A percentile compares a stretch with the other conserved stretches of the same genome.
Conservation (phyloP, 805 yeast genomes). For the Yarrowia sp. region DNA sequence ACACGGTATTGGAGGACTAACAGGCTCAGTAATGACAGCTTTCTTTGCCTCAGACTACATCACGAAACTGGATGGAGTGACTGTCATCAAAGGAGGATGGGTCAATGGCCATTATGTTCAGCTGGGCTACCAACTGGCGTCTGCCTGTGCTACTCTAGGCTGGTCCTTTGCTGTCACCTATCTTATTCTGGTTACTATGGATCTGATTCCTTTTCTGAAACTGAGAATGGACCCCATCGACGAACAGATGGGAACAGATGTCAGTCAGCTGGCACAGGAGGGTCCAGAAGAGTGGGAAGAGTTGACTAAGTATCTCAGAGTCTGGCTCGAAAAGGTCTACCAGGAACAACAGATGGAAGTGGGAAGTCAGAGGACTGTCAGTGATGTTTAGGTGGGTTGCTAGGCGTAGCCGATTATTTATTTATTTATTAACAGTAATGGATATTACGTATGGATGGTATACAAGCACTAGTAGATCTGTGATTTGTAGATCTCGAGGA, state of each 20-base stretch:
- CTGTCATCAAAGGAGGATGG: slow-evolving; percentile 83
- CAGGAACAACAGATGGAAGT: background rate
- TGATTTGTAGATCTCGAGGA: no score
- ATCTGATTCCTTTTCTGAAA: slow-evolving; percentile 76
- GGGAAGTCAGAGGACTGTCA: no score
- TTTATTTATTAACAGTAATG: no score
- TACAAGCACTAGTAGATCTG: no score
- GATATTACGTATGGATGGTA: no score
- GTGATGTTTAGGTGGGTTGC: no score
- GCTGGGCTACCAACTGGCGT: slow-evolving; percentile 92
- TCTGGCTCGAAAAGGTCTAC: background rate
- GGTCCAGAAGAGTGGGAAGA: slow-evolving; percentile 44
- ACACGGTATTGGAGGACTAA: slow-evolving; percentile 90
- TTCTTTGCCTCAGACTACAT: slow-evolving; percentile 85
- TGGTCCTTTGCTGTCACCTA: slow-evolving; percentile 81
- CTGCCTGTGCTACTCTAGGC: slow-evolving; percentile 63
- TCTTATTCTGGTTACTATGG: slow-evolving; percentile 63
- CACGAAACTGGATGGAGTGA: slow-evolving; percentile 53
- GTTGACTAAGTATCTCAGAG: background rate
- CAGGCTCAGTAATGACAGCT: slow-evolving; percentile 82
- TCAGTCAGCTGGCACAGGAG: slow-evolving; percentile 85
- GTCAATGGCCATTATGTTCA: slow-evolving; percentile 82
- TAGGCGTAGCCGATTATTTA: no score
- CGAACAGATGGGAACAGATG: slow-evolving; percentile 84
- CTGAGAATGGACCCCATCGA: slow-evolving; percentile 85